phyloP scores from a whole-genome alignment of 306 rosid species.

The Corylus heterophylla region DNA sequence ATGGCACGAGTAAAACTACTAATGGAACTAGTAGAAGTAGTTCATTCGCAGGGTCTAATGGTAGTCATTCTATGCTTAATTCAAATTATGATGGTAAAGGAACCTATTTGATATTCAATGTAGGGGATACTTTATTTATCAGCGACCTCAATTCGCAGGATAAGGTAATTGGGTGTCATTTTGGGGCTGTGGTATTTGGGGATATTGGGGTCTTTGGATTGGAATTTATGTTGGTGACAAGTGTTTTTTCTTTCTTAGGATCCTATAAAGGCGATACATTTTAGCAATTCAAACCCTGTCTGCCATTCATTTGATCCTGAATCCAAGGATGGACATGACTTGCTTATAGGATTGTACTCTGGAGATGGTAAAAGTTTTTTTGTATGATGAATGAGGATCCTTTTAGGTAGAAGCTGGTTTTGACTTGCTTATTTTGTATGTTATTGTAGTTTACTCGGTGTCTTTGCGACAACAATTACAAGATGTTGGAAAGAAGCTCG shows the following conservation, averaged over 20 bases:
- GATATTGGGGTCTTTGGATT: background rate
- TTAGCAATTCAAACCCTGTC: conserved; percentile 8
- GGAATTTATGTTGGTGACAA: background rate
- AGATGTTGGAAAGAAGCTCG: conserved; percentile 14
- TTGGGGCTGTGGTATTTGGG: background rate
- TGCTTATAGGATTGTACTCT: conserved; percentile 4
- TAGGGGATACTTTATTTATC: conserved; percentile 1
- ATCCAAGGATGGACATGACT: conserved; percentile 15
- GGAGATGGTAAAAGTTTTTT: conserved; percentile 3
- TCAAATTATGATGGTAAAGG: conserved; percentile 9
- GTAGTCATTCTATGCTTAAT: conserved; percentile 5
- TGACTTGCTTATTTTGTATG: background rate
- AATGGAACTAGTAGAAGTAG: conserved; percentile 8
- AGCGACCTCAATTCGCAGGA: conserved; percentile 8
- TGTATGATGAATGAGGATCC: background rate
- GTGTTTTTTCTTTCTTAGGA: background rate
- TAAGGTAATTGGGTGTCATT: background rate
- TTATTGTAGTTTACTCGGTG: background rate
- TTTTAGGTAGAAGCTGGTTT: background rate
- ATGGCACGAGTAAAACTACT: conserved; percentile 1
- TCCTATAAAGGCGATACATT: conserved; percentile 2
- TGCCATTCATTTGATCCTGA: conserved; percentile 13
- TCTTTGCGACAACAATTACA: conserved; percentile 12
- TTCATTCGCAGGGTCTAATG: background rate
- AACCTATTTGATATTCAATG: conserved; percentile 4